These are phyloP conservation scores for Claviceps paspali DNA, from an alignment of 2,329 filamentous ascomycete species.

Conservation along the genomic window DNA sequence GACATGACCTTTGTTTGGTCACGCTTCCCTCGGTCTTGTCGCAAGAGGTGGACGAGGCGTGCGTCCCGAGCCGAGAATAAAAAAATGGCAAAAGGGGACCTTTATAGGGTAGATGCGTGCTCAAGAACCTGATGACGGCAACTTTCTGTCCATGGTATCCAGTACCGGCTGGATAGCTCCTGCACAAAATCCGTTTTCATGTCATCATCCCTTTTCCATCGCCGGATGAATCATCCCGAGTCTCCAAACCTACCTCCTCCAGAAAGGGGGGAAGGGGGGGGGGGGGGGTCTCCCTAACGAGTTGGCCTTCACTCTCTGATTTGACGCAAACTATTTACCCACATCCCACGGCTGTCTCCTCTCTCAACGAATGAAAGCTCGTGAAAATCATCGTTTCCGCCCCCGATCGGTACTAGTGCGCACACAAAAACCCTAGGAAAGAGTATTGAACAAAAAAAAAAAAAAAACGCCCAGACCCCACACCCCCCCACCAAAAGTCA, in stretches of 20 bases:
- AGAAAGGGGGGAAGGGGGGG: too few relatives aligned
- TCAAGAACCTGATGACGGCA: not conserved
- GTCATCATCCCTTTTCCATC: not conserved
- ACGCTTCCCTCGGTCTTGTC: slow-evolving; percentile 14
- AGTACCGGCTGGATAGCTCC: not conserved
- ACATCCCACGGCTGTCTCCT: not conserved
- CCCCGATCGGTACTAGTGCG: slow-evolving; percentile 8
- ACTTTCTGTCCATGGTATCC: slow-evolving; percentile 2
- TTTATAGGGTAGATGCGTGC: too few relatives aligned
- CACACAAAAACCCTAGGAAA: slow-evolving; percentile 10
- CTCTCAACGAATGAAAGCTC: slow-evolving; percentile 6
- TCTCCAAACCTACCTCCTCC: too few relatives aligned
- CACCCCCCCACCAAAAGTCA: slow-evolving; percentile 11
- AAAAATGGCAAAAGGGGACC: too few relatives aligned
- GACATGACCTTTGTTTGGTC: slow-evolving; percentile 4
- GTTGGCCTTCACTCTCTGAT: too few relatives aligned
- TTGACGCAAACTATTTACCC: too few relatives aligned
- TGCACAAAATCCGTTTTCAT: slow-evolving; percentile 1
- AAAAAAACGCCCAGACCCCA: not conserved
- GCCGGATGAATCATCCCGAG: slow-evolving; percentile 9
- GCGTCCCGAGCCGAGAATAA: too few relatives aligned
- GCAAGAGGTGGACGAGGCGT: too few relatives aligned
- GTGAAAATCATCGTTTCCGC: too few relatives aligned
- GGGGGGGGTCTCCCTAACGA: too few relatives aligned
- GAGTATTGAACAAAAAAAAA: too few relatives aligned